Conservation (phyloP, 768 basidiomycete genomes). For the Agaricus subrufescens region DNA sequence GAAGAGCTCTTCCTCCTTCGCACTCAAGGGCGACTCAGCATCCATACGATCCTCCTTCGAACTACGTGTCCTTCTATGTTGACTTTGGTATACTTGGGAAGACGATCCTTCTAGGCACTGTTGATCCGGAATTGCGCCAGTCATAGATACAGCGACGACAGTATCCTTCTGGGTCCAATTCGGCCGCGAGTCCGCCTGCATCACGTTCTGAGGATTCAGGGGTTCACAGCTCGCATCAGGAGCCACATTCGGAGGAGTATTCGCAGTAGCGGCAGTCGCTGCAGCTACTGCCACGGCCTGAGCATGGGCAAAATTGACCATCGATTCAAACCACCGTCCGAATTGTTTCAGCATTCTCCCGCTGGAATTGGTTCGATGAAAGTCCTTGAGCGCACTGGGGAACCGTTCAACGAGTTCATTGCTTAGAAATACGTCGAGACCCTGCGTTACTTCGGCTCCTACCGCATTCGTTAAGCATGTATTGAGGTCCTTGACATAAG, state of each 20-base stretch:
- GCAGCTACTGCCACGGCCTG: constrained; percentile 15
- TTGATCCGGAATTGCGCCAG: constrained; percentile 7
- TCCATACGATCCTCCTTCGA: constrained; percentile 16
- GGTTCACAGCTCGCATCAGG: constrained; percentile 5
- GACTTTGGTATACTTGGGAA: background rate
- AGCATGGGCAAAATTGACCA: constrained; percentile 30
- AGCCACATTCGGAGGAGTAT: constrained; percentile 14
- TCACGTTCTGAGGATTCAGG: constrained; percentile 15
- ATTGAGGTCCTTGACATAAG: constrained; percentile 46
- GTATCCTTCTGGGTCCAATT: constrained; percentile 14
- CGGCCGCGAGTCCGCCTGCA: constrained; percentile 14
- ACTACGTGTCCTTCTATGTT: constrained; percentile 6
- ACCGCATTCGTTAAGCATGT: constrained; percentile 15
- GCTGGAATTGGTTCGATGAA: constrained; percentile 42
- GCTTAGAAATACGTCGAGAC: constrained; percentile 46
- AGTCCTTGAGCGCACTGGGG: constrained; percentile 56
- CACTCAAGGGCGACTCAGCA: constrained; percentile 54
- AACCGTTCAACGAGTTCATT: constrained; percentile 60
- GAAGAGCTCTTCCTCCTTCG: constrained; percentile 70
- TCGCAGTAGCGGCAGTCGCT: constrained; percentile 7
- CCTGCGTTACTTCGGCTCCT: constrained; percentile 29
- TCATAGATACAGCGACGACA: constrained; percentile 4
- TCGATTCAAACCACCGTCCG: constrained; percentile 58
- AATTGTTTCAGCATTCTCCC: constrained; percentile 53
- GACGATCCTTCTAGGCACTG: background rate